Percentiles rank a stretch among this genome's conserved stretches.
Evolutionary conservation across 2,329 filamentous ascomycete genomes (phyloP).

Genomic region (Fusarium sp.): DNA sequence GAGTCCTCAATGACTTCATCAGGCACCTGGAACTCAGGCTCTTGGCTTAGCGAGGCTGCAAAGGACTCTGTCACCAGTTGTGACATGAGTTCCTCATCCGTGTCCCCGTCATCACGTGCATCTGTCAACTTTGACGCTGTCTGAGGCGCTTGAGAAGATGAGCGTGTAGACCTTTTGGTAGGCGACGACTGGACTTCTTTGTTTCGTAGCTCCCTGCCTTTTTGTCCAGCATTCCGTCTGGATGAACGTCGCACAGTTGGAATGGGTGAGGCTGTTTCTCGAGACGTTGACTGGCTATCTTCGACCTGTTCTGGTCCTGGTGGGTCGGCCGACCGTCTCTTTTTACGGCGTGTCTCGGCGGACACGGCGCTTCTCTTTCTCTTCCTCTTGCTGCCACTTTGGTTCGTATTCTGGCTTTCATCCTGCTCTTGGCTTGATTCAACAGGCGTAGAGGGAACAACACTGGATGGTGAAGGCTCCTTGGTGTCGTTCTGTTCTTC

Average conservation of each 20-base stretch:
- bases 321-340: constrained; percentile 39
- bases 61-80: constrained; percentile 54
- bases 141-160: neutral
- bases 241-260: constrained; percentile 38
- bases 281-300: constrained; percentile 31
- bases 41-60: constrained; percentile 49
- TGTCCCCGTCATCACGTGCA: constrained; percentile 45
- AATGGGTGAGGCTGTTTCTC: constrained; percentile 27
- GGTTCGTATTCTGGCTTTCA: constrained; percentile 18
- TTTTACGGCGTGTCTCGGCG: constrained; percentile 43
- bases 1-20: constrained; percentile 29
- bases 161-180: constrained; percentile 13
- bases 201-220: constrained; percentile 17
- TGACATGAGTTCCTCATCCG: constrained; percentile 54
- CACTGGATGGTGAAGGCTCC: constrained; percentile 13
- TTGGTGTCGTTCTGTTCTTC: constrained; percentile 18
- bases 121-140: neutral
- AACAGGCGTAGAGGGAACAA: constrained; percentile 41
- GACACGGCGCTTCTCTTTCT: constrained; percentile 40
- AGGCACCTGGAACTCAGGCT: constrained; percentile 19
- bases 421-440: constrained; percentile 9
- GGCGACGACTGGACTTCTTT: constrained; percentile 17
- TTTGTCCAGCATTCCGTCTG: constrained; percentile 35
- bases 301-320: constrained; percentile 24
- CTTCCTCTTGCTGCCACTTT: constrained; percentile 43